Evolutionary conservation across 352 stramenopile species (phyloP).

Genomic region (Lagenidium giganteum): DNA sequence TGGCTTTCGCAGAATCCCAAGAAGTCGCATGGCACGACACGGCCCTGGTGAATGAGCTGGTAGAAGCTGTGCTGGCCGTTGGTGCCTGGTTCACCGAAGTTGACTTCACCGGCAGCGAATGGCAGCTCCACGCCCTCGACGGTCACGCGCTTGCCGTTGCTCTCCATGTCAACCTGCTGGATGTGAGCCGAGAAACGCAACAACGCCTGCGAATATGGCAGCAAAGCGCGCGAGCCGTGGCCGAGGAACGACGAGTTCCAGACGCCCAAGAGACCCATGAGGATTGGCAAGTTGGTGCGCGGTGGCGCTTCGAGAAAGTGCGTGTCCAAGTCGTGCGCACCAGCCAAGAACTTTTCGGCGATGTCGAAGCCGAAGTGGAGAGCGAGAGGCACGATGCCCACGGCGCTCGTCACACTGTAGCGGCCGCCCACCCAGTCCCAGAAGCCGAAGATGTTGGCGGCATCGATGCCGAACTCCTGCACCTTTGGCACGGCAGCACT

Average conservation of each 20-base stretch:
- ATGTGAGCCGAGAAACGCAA: conserved; percentile 94
- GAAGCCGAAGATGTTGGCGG: conserved; percentile 95
- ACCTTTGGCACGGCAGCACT: conserved; percentile 60
- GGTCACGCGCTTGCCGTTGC: conserved; percentile 95
- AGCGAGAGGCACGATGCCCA: conserved; percentile 93
- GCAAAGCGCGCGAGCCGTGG: conserved; percentile 82
- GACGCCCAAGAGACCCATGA: conserved; percentile 94
- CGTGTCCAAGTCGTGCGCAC: conserved; percentile 95
- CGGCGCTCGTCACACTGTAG: conserved; percentile 96
- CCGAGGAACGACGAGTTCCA: conserved; percentile 98
- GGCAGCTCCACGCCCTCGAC: conserved; percentile 89
- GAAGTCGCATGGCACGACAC: conserved; percentile 96
- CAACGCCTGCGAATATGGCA: conserved; percentile 91
- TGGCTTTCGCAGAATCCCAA: conserved; percentile 96
- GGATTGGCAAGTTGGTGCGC: conserved; percentile 92
- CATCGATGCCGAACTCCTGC: conserved; percentile 90
- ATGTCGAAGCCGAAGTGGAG: conserved; percentile 93
- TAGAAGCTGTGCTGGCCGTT: conserved; percentile 98
- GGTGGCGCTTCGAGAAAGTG: conserved; percentile 93
- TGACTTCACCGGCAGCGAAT: conserved; percentile 92
- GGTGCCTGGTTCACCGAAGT: conserved; percentile 96
- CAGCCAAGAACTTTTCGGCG: conserved; percentile 87
- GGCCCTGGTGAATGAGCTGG: conserved; percentile 97
- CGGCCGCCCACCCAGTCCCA: conserved; percentile 98
- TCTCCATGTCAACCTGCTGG: conserved; percentile 98